These are phyloP conservation scores for Trametopsis cervina DNA, from an alignment of 768 basidiomycete genomes.

Conservation along the genomic window DNA sequence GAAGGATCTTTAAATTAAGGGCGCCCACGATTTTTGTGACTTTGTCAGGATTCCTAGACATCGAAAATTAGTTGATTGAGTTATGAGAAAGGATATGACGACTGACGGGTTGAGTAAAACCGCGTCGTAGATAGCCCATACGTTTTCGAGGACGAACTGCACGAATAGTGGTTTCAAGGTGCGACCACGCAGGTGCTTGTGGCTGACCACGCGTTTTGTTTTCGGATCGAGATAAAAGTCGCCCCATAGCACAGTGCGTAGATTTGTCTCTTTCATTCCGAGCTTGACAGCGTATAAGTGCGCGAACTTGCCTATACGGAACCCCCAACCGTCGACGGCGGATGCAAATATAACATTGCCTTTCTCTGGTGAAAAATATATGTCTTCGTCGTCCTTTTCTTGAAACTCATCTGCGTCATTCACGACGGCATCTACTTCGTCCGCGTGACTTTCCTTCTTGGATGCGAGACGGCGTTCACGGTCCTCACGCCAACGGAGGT, in stretches of 20 bases:
- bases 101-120: slow-evolving; percentile 85
- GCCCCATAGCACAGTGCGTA: slow-evolving; percentile 89
- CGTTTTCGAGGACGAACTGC: slow-evolving; percentile 93
- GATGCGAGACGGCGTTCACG: slow-evolving; percentile 73
- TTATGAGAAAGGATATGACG: background rate
- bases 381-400: slow-evolving; percentile 95
- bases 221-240: slow-evolving; percentile 97
- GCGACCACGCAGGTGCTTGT: slow-evolving; percentile 85
- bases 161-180: slow-evolving; percentile 92
- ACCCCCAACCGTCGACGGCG: slow-evolving; percentile 97
- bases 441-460: slow-evolving; percentile 65
- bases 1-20: slow-evolving; percentile 74
- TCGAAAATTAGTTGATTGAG: slow-evolving; percentile 10
- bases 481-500: slow-evolving; percentile 89
- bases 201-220: slow-evolving; percentile 84
- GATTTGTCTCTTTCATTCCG: slow-evolving; percentile 81
- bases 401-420: slow-evolving; percentile 69
- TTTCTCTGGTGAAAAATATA: slow-evolving; percentile 92
- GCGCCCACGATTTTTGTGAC: slow-evolving; percentile 81
- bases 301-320: slow-evolving; percentile 89
- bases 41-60: slow-evolving; percentile 77
- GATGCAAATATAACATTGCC: slow-evolving; percentile 97
- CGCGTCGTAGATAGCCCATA: slow-evolving; percentile 96
- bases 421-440: slow-evolving; percentile 40
- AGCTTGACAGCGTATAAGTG: slow-evolving; percentile 87